Base-by-base conservation (phyloP, 1,284 basidiomycete genomes). In the Prillingera fragicola region DNA sequence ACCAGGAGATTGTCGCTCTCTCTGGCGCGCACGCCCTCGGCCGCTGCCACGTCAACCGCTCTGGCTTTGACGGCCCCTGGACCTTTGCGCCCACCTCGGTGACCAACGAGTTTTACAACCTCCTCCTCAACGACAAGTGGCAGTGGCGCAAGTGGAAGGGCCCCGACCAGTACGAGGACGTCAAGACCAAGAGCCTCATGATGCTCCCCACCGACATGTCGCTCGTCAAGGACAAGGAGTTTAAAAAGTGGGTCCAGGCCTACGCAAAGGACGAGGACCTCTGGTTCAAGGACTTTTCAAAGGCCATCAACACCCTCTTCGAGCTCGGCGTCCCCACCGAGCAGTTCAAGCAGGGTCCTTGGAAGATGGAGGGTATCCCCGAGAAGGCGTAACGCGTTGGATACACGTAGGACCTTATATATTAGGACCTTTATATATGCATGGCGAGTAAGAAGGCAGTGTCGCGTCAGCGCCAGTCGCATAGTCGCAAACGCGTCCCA, bases 1-100 rank as follows among this genome's bases (percentile, higher is more conserved):
- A 97, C 75, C 88, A 91, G 71, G 90, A 92, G 73, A 92, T 92
- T 44, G 92, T 96, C 45, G 91, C 92, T 41, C 83, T 98, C 55
- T 81, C 81, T 25, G 94, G 94, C 58, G 92, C 88, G 33, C 94
- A 98, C 69, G 90, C 90, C 51, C 81, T 97, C 38, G 92, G 92
- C 33, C 85, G 94, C 66, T 94, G 90, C 78, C 94, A 97, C 77
- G 55, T 71, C 77, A 62, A 68, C 63, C 81, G 84, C 55, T 89
- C 86, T 47, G 87, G 87, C 31, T 92, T 85, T 70, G 84, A 88
- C 3, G 91, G 89, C 82, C 86, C 33, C n/a, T 67, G 64, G 67
- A 64, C 65, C 25, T 68, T 67, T 63, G 64, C 63, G 35, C 73
- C 72, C 12, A 64, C 63, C 39, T 67, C 71, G 32, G 71, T 96